Base-by-base conservation (phyloP, 73 alveolate genomes). In the Effrenium voratum region DNA sequence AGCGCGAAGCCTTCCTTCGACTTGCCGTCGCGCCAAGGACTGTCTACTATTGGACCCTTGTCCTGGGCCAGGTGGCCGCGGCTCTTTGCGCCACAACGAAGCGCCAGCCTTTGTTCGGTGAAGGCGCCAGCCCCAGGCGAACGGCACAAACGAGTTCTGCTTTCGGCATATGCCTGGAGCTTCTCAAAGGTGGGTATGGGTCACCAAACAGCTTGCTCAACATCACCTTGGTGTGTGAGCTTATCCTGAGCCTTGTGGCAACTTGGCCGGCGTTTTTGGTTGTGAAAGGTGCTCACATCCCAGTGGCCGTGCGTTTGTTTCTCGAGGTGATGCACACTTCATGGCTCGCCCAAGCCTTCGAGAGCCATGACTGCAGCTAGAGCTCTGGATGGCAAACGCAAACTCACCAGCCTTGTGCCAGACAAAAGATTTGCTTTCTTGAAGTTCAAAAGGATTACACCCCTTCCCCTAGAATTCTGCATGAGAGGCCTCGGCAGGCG, bases 31-130 rank as follows among this genome's bases (percentile, higher is more conserved):
- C 24, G 44, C 94, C n/a, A 8, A 86, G 94, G 94, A 87, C 95
- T 12, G 95, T 87, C 72, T 87, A 87, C 95, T 87, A 87, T 43
- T 87, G 95, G 95, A 87, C 95, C 24, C 95, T 87, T 83, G 95
- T 87, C n/a, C 95, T 87, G 16, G 95, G 95, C 10, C 95, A 87
- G 46, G 95, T 87, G 46, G 95, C 95, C 26, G 95, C 95, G 59
- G 95, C 95, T 24, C 46, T 87, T 2, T 47, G 84, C 66, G 19
- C 84, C 1, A 87, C 95, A 34, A 87, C 95, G 72, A 87, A 87
- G 95, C 43, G 83, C 50, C 95, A 87, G 84, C 95, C 95, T 2
- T 68, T 87, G 1, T 87, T 87, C 49, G 95, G 95, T 28, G n/a
- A 55, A n/a, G 94, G 94, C 44, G 47, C 50, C 19, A 50, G 40